These are phyloP conservation scores for Durusdinium trenchii DNA, from an alignment of 73 alveolate genomes.

Conservation along the genomic window DNA sequence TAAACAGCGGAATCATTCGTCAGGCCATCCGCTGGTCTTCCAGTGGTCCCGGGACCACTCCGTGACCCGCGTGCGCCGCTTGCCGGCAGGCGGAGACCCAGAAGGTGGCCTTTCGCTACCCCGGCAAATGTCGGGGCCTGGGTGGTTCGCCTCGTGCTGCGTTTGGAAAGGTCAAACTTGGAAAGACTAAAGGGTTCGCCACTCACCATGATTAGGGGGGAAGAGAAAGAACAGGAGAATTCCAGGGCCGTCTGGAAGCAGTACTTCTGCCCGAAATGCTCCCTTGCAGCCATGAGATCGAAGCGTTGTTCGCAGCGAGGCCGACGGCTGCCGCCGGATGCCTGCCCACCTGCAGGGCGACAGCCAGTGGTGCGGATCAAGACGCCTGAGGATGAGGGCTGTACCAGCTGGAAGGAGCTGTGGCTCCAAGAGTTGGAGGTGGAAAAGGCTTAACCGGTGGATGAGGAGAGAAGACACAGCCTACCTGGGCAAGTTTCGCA, in stretches of 20 bases:
- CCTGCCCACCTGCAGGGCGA: conserved; percentile 19
- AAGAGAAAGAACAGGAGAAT: too few relatives aligned
- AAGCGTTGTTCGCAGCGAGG: conserved; percentile 4
- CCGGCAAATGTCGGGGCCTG: conserved; percentile 45
- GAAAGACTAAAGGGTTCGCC: too few relatives aligned
- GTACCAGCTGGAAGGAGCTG: conserved; percentile 47
- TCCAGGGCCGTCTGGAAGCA: too few relatives aligned
- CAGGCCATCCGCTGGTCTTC: too few relatives aligned
- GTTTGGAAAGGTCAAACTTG: neutral
- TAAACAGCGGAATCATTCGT: too few relatives aligned
- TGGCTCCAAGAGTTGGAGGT: neutral
- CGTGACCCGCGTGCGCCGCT: too few relatives aligned
- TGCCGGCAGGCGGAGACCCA: conserved; percentile 47
- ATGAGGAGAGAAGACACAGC: too few relatives aligned
- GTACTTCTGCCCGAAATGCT: too few relatives aligned
- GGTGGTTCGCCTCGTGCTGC: too few relatives aligned
- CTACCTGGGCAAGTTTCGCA: neutral
- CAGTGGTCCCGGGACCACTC: too few relatives aligned
- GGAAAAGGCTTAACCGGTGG: neutral
- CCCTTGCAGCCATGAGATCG: too few relatives aligned
- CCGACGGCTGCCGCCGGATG: conserved; percentile 43
- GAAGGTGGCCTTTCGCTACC: conserved; percentile 49
- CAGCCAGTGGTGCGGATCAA: conserved; percentile 68
- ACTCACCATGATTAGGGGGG: too few relatives aligned
- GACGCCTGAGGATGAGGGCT: conserved; percentile 76